Conservation (phyloP, 768 basidiomycete species). For the Pleurotus djamor region DNA sequence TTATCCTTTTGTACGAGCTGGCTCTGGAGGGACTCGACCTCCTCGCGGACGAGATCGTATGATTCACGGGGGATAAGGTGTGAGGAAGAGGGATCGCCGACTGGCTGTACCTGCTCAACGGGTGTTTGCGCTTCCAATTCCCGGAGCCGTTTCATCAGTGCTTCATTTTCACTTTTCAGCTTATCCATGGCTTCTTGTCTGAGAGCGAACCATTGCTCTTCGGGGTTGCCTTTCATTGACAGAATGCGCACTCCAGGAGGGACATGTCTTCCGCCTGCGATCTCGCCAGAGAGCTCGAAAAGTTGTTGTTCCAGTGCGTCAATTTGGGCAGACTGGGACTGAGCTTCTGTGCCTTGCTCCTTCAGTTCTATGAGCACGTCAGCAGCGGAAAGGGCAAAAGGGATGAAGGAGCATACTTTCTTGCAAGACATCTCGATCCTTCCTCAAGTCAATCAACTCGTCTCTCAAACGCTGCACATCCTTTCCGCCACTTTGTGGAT, state of each 20-base stretch:
- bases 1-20: slow-evolving; percentile 78
- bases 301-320: slow-evolving; percentile 77
- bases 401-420: slow-evolving; percentile 29
- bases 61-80: slow-evolving; percentile 76
- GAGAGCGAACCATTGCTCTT: slow-evolving; percentile 76
- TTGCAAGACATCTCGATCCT: slow-evolving; percentile 30
- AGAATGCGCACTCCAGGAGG: slow-evolving; percentile 71
- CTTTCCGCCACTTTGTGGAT: slow-evolving; percentile 21
- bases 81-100: slow-evolving; percentile 12
- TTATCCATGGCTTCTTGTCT: slow-evolving; percentile 74
- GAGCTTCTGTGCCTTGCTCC: slow-evolving; percentile 28
- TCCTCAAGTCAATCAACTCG: slow-evolving; percentile 34
- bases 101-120: slow-evolving; percentile 1
- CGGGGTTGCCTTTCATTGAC: slow-evolving; percentile 77
- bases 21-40: slow-evolving; percentile 67
- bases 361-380: slow-evolving; percentile 37
- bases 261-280: slow-evolving; percentile 72
- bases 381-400: neutral
- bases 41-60: slow-evolving; percentile 68
- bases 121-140: slow-evolving; percentile 51
- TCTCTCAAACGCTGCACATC: slow-evolving; percentile 32
- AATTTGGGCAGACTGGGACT: slow-evolving; percentile 47
- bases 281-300: slow-evolving; percentile 75
- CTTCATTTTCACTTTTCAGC: slow-evolving; percentile 81
- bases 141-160: slow-evolving; percentile 64